Conservation (phyloP, 768 basidiomycete genomes). For the Phaffia australis region DNA sequence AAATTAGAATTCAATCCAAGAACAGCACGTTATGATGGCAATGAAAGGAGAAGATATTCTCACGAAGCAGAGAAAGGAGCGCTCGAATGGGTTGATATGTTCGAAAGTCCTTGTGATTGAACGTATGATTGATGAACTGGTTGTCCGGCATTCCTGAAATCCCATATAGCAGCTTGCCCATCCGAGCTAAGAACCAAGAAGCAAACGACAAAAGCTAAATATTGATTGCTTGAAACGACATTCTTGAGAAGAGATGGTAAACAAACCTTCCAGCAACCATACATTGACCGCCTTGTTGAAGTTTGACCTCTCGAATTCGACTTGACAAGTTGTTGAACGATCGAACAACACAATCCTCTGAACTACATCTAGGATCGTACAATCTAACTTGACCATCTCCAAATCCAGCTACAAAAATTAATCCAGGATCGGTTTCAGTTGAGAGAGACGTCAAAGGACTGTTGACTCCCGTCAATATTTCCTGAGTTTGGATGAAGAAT, state of each 20-base stretch:
- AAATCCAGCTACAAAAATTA: constrained; percentile 79
- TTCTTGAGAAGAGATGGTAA: neutral
- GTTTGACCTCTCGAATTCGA: constrained; percentile 84
- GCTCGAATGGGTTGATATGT: constrained; percentile 75
- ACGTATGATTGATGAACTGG: constrained; percentile 55
- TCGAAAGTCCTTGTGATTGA: constrained; percentile 61
- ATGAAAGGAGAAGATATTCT: constrained; percentile 33
- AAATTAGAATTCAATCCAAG: neutral
- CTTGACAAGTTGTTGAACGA: constrained; percentile 65
- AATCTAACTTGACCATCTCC: constrained; percentile 81
- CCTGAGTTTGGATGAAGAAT: constrained; percentile 44
- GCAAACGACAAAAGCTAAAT: constrained; percentile 9
- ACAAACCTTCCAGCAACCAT: constrained; percentile 78
- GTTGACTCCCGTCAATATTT: constrained; percentile 77
- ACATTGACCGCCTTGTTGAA: constrained; percentile 57
- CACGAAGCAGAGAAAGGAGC: constrained; percentile 77
- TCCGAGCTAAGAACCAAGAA: constrained; percentile 50
- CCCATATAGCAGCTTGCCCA: constrained; percentile 86
- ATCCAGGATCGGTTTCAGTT: constrained; percentile 62
- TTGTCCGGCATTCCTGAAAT: constrained; percentile 56
- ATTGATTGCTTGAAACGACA: neutral
- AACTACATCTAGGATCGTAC: constrained; percentile 80
- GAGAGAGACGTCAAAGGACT: constrained; percentile 77
- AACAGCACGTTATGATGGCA: neutral
- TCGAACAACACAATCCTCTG: constrained; percentile 69